These are phyloP conservation scores for Dipteronia sinensis DNA, from an alignment of 345 rosid genomes.

Conservation along the genomic window DNA sequence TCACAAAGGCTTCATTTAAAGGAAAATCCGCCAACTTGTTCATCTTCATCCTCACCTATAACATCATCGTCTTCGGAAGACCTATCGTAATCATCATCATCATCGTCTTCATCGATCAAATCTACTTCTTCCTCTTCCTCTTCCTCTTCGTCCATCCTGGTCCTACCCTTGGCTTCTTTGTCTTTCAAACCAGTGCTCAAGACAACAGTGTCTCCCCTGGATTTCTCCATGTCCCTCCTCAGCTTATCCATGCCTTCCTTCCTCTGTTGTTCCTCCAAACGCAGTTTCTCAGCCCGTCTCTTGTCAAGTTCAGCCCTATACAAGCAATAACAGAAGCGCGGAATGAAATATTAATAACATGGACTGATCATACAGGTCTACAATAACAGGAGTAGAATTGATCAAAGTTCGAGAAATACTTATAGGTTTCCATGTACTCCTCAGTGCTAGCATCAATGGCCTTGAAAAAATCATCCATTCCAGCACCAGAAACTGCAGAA, in stretches of 20 bases:
- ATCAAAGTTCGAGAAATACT: constrained; percentile 40
- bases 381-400: neutral
- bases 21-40: constrained; percentile 50
- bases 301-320: constrained; percentile 77
- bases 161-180: constrained; percentile 25
- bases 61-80: constrained; percentile 43
- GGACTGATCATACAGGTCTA: neutral
- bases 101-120: constrained; percentile 37
- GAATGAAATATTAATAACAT: neutral
- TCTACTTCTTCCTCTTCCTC: constrained; percentile 21
- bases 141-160: constrained; percentile 43
- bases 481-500: constrained; percentile 81
- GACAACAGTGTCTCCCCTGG: constrained; percentile 68
- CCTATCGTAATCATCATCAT: constrained; percentile 16
- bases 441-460: constrained; percentile 69
- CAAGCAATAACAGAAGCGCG: constrained; percentile 7
- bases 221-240: constrained; percentile 74
- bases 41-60: constrained; percentile 48
- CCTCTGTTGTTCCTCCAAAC: constrained; percentile 61
- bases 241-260: constrained; percentile 62
- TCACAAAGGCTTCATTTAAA: constrained; percentile 10
- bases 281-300: constrained; percentile 70
- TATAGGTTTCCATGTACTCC: constrained; percentile 75
- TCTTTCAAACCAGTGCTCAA: constrained; percentile 69
- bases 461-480: constrained; percentile 72